These are phyloP conservation scores for Torulaspora quercuum DNA, from an alignment of 805 yeast species.

Conservation along the genomic window DNA sequence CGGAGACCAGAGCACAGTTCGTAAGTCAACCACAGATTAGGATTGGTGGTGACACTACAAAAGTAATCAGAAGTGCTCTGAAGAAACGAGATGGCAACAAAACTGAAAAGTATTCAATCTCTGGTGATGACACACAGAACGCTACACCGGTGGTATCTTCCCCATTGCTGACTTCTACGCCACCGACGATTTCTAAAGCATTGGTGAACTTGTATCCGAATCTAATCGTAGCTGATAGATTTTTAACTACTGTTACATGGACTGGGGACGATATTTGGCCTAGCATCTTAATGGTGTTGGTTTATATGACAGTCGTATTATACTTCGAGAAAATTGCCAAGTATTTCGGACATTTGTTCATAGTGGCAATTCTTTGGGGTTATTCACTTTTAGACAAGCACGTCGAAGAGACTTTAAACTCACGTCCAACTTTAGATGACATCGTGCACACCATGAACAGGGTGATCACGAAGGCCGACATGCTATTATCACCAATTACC, in stretches of 20 bases:
- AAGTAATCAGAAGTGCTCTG: constrained; percentile 28
- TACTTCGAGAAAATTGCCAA: constrained; percentile 74
- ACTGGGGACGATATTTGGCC: constrained; percentile 80
- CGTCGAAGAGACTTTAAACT: constrained; percentile 55
- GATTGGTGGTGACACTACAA: constrained; percentile 32
- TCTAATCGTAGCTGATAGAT: constrained; percentile 64
- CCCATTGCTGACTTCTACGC: constrained; percentile 82
- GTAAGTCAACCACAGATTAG: constrained; percentile 25
- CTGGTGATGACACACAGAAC: constrained; percentile 11
- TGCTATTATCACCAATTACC: constrained; percentile 77
- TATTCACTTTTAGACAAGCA: constrained; percentile 57
- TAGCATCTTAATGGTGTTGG: constrained; percentile 49
- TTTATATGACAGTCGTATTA: constrained; percentile 56
- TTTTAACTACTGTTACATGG: constrained; percentile 81
- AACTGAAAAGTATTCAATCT: constrained; percentile 8
- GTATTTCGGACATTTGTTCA: constrained; percentile 77
- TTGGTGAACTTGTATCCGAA: constrained; percentile 83
- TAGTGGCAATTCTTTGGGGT: constrained; percentile 57
- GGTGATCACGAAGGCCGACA: constrained; percentile 70
- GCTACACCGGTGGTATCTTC: constrained; percentile 47
- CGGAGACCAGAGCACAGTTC: constrained; percentile 31
- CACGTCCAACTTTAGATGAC: constrained; percentile 81
- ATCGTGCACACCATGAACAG: constrained; percentile 73
- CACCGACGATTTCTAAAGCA: constrained; percentile 84
- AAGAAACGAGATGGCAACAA: constrained; percentile 18